Conservation (phyloP, 164 flowering plant genomes). For the Vitis amurensis region DNA sequence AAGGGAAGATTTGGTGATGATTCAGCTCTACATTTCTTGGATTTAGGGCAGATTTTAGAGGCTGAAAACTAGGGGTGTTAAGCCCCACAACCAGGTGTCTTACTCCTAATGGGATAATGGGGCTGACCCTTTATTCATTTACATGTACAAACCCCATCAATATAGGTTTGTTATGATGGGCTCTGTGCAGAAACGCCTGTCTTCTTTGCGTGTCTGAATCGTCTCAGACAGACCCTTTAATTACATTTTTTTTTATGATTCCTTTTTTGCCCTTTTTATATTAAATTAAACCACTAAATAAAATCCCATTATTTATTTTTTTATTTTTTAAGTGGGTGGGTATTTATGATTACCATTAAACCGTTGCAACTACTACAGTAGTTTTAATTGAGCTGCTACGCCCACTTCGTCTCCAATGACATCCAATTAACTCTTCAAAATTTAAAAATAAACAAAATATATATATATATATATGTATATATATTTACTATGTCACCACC, state of each 20-base stretch:
- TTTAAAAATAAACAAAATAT: no score
- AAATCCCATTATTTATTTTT: not conserved
- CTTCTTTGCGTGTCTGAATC: slow-evolving; percentile 13
- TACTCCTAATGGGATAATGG: not conserved
- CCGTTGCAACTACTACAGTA: not conserved
- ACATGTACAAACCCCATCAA: no score
- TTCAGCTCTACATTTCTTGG: no score
- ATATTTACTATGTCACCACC: no score
- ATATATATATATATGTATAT: no score
- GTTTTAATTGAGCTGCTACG: no score
- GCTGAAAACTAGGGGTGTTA: no score
- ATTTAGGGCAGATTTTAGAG: not conserved
- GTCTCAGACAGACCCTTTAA: slow-evolving; percentile 7
- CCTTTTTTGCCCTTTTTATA: no score
- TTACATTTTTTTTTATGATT: no score
- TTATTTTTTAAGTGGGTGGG: not conserved
- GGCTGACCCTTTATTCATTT: not conserved
- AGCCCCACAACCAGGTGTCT: not conserved
- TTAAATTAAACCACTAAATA: no score
- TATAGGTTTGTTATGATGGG: slow-evolving; percentile 28
- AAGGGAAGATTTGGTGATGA: not conserved
- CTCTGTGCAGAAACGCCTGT: slow-evolving; percentile 10
- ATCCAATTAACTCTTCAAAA: no score
- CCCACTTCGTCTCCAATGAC: no score
- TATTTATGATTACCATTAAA: not conserved